Conservation (phyloP, 306 rosid species). For the Trifolium subterraneum region DNA sequence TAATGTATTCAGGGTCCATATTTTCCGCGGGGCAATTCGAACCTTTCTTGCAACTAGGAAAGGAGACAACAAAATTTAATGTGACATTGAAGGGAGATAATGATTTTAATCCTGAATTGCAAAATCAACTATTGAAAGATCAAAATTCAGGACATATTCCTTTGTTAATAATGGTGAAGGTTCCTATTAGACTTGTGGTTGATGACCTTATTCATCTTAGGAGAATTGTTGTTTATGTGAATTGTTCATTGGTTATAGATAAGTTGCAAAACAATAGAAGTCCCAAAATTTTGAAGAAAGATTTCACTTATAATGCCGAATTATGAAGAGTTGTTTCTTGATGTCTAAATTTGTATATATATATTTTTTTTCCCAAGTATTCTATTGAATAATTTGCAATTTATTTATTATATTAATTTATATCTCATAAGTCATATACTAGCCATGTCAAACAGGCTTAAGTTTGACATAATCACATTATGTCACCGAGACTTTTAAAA, state of each 20-base stretch:
- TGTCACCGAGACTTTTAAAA: no score
- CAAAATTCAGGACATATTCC: slow-evolving; percentile 41
- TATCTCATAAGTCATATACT: background rate
- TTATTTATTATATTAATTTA: background rate
- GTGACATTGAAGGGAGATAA: slow-evolving; percentile 48
- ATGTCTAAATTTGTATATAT: background rate
- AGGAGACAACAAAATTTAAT: slow-evolving; percentile 37
- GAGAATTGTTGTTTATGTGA: slow-evolving; percentile 35
- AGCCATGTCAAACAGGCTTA: background rate
- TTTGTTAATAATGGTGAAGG: slow-evolving; percentile 42
- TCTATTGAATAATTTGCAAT: background rate
- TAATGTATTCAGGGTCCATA: slow-evolving; percentile 38
- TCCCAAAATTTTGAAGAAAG: slow-evolving; percentile 44
- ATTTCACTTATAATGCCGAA: background rate
- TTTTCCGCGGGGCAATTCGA: slow-evolving; percentile 48
- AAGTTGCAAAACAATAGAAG: slow-evolving; percentile 26
- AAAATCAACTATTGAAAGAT: slow-evolving; percentile 22
- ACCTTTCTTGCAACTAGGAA: slow-evolving; percentile 47
- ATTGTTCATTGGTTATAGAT: slow-evolving; percentile 53
- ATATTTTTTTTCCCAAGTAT: background rate
- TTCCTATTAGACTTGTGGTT: slow-evolving; percentile 48
- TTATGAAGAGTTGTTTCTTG: background rate
- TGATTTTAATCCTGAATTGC: slow-evolving; percentile 32
- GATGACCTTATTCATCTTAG: slow-evolving; percentile 10
- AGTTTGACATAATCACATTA: background rate